Base-by-base conservation (phyloP, 1,139 yeast genomes). In the Zygosaccharomyces sapae region DNA sequence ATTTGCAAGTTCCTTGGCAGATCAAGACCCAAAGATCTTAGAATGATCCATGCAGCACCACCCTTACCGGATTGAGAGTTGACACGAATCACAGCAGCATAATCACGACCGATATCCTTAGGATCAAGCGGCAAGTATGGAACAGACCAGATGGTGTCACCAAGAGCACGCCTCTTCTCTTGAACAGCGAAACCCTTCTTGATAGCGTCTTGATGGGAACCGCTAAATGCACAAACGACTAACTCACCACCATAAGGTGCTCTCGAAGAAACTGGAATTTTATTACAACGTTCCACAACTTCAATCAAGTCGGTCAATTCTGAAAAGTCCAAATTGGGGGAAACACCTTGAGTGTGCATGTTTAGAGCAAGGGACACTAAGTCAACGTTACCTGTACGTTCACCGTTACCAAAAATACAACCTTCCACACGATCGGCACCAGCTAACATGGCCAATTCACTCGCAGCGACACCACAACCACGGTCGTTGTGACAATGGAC, bases 341-440 rank as follows among this genome's bases (percentile, higher is more conserved):
- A 67, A 38, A 89, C 80, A 54, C 97, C 97, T 70, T 92, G 96
- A 34, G 97, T 92, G 73, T 89, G 90, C 74, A 92, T 73, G 70
- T 92, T 92, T 57, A 92, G 75, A 2, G 96, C 97, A 53, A 92
- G 77, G 10, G 97, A 90, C 46, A 90, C 95, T 50, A 92, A 74
- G 69, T 92, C 98, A 55, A 92, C 97, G 67, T 92, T 92, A 67
- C 98, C 97, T 25, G 98, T 92, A 71, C 97, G 83, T 76, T 92
- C 98, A 66, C 98, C 97, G 68, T 90, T 92, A 57, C 97, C 97
- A 62, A 92, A 92, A 51, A 92, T 74, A 74, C 97, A 92, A 45
- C 98, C 97, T 71, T 92, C 98, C 35, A 92, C 94, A 71, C 98
- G 81, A 70, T 92, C 96, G 40, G 96, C 97, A 57, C 98, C 97